Evolutionary conservation across 495 filamentous ascomycete genomes (phyloP).

Genomic region (Aspergillus indologenus): DNA sequence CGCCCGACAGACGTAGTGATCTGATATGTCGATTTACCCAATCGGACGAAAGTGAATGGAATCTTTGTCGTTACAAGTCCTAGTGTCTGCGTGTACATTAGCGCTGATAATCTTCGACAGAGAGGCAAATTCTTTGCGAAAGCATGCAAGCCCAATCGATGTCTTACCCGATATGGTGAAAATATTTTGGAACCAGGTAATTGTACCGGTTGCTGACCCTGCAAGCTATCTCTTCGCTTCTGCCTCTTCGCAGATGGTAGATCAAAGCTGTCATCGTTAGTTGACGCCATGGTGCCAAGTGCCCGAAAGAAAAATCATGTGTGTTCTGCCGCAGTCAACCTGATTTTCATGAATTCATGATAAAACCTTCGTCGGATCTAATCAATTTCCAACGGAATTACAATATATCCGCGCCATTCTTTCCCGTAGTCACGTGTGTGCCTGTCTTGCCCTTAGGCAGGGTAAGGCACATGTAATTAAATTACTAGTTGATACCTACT

Average conservation of each 20-base stretch:
- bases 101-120: background rate
- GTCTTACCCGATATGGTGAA: conserved; percentile 81
- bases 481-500: too few relatives aligned
- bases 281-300: conserved; percentile 38
- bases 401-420: background rate
- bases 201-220: conserved; percentile 26
- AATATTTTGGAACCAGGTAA: conserved; percentile 69
- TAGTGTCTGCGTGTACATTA: conserved; percentile 60
- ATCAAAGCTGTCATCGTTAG: conserved; percentile 46
- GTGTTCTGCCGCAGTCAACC: too few relatives aligned
- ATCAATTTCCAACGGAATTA: background rate
- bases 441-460: too few relatives aligned
- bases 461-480: too few relatives aligned
- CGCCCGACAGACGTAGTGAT: conserved; percentile 91
- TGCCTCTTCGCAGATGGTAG: conserved; percentile 64
- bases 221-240: conserved; percentile 42
- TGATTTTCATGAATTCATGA: background rate
- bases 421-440: background rate
- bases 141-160: background rate
- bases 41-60: conserved; percentile 80
- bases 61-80: conserved; percentile 92
- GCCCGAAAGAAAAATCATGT: background rate
- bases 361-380: background rate
- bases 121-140: background rate
- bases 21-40: conserved; percentile 93